Evolutionary conservation across 2,329 filamentous ascomycete genomes (phyloP).

Genomic region (Thielaviopsis populi): DNA sequence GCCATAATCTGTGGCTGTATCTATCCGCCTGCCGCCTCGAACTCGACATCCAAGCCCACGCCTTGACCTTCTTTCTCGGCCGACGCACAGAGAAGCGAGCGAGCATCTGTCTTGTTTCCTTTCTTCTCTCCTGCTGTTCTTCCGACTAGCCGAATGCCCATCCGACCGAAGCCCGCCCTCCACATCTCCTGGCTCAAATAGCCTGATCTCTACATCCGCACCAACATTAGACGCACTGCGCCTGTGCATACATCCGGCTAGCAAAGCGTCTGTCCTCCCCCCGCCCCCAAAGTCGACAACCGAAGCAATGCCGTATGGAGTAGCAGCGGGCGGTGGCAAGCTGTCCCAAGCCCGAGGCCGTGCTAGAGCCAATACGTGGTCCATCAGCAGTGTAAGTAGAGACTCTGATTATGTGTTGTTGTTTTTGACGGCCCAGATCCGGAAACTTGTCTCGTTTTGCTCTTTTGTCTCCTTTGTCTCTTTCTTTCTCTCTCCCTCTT

Average conservation of each 20-base stretch:
- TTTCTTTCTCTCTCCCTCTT: background rate
- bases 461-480: constrained; percentile 7
- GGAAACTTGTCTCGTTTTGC: background rate
- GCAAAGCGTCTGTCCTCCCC: background rate
- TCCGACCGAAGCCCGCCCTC: background rate
- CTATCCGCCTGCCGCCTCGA: background rate
- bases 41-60: background rate
- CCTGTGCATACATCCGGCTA: background rate
- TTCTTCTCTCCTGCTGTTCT: background rate
- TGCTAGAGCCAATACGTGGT: constrained; percentile 14
- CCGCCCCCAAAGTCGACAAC: background rate
- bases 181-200: background rate
- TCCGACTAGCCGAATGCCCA: constrained; percentile 7
- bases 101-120: background rate
- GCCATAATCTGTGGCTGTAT: too few relatives aligned
- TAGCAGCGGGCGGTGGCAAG: constrained; percentile 10
- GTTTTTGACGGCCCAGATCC: background rate
- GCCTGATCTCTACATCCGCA: background rate
- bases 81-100: too few relatives aligned
- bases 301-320: constrained; percentile 13
- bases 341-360: constrained; percentile 10
- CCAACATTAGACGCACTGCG: background rate
- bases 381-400: constrained; percentile 14
- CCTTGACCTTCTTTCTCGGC: background rate
- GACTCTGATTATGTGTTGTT: background rate